Evolutionary conservation across 2,329 filamentous ascomycete species (phyloP), one percentile per base, ranked within the genome.

Genomic region (Elsinoe arachidis): DNA sequence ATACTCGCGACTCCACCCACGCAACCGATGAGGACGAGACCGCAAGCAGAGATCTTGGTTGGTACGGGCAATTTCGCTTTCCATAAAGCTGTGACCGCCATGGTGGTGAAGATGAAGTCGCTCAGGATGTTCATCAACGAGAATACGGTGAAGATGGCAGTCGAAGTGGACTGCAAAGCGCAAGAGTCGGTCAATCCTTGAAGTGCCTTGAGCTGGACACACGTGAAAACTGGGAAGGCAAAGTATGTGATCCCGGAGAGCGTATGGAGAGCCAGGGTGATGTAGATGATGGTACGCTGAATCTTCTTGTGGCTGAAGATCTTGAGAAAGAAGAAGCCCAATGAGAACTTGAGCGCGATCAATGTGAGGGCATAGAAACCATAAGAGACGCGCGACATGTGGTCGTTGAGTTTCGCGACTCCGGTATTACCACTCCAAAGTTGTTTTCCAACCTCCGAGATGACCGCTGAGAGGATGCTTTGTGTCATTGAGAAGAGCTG

Each of bases 181-280:
- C 59, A 61, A 34, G 17, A 39, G 47, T 7, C 72, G 64, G 19
- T 53, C 33, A 39, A 65, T 64, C 0, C 62, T 68, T 49, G 66
- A 63, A 9, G 66, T 61, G 30, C 69, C 44, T 78, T 78, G 80
- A 61, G 78, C 79, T 49, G 71, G 72, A 1, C 65, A 61, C 78
- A 80, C 64, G 80, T 76, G 38, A 80, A 71, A 7, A 74, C 68
- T 30, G 76, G 68, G 51, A 80, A 63, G 61, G 78, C 76, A 62
- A 77, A 73, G 61, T 78, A 79, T 5, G 73, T 64, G 2, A 73
- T 59, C 2, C 77, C 73, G 37, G 77, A 69, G 4, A 73, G 26
- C 2, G 71, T 64, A 2, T 75, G 73, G 5, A 74, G 66, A 17
- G 59, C 62, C 58, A 79, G 73, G 14, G 78, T 69, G 9, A 66